These are phyloP conservation scores for Rubia tinctorum DNA, from an alignment of 305 asterid genomes.

Conservation along the genomic window DNA sequence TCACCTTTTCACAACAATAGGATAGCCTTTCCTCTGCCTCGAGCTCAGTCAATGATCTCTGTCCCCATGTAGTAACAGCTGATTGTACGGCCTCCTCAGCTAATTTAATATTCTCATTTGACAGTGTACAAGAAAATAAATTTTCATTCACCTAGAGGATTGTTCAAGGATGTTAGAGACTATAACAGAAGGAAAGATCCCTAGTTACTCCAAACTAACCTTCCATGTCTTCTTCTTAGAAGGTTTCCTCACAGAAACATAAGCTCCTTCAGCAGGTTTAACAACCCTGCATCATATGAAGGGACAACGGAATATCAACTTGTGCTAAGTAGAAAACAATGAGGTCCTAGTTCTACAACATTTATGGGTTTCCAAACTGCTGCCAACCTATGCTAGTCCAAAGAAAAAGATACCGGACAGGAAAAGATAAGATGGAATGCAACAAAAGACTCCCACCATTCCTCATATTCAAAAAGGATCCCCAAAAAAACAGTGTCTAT, in stretches of 20 bases:
- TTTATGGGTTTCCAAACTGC: slow-evolving; percentile 12
- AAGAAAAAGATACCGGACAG: not conserved
- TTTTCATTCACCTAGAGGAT: slow-evolving; percentile 77
- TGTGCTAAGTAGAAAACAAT: slow-evolving; percentile 15
- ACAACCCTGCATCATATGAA: slow-evolving; percentile 65
- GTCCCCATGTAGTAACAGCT: slow-evolving; percentile 91
- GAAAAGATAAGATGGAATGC: not conserved
- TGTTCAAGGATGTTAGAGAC: slow-evolving; percentile 19
- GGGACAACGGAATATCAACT: slow-evolving; percentile 20
- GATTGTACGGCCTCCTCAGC: slow-evolving; percentile 88
- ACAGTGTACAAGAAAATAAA: slow-evolving; percentile 75
- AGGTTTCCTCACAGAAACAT: slow-evolving; percentile 87
- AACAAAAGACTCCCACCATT: not conserved
- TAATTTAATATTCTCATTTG: slow-evolving; percentile 64
- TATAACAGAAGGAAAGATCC: slow-evolving; percentile 8
- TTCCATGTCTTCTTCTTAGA: slow-evolving; percentile 87
- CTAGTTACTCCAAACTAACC: slow-evolving; percentile 39
- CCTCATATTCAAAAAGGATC: not conserved
- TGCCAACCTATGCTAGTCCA: slow-evolving; percentile 9
- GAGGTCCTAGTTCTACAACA: slow-evolving; percentile 6
- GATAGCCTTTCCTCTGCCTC: slow-evolving; percentile 98
- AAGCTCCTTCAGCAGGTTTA: slow-evolving; percentile 85
- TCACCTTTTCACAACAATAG: slow-evolving; percentile 96
- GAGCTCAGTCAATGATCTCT: slow-evolving; percentile 80
- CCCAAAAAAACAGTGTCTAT: not conserved